Conservation (phyloP, 2,329 filamentous ascomycete genomes). For the Scleromitrula shiraiana region DNA sequence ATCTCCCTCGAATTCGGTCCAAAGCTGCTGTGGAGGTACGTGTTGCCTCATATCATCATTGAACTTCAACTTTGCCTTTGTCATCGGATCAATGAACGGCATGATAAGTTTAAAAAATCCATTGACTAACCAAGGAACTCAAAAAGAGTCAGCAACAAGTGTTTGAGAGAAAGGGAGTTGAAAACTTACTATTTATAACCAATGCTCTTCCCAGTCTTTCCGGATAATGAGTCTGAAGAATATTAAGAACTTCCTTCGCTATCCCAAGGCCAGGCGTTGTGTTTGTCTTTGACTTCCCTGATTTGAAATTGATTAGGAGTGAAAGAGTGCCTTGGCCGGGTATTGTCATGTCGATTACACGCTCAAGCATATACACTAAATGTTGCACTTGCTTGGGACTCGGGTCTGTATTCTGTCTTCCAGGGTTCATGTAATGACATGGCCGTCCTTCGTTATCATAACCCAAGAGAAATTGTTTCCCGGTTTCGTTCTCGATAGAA, state of each 20-base stretch:
- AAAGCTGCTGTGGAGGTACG: constrained; percentile 74
- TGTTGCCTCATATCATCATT: constrained; percentile 84
- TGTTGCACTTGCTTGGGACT: constrained; percentile 86
- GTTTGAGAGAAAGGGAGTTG: background rate
- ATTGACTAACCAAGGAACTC: constrained; percentile 83
- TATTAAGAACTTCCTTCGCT: constrained; percentile 76
- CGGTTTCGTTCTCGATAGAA: constrained; percentile 88
- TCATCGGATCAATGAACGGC: constrained; percentile 93
- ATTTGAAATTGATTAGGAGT: constrained; percentile 86
- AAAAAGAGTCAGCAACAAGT: constrained; percentile 14
- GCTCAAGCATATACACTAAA: constrained; percentile 91
- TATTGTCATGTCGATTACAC: constrained; percentile 78
- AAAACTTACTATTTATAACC: constrained; percentile 72
- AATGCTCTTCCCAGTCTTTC: constrained; percentile 83
- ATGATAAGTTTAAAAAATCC: constrained; percentile 95
- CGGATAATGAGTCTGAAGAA: constrained; percentile 92
- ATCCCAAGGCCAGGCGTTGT: constrained; percentile 64
- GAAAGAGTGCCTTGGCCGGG: constrained; percentile 80
- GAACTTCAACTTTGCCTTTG: constrained; percentile 92
- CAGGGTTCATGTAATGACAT: constrained; percentile 84
- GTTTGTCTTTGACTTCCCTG: constrained; percentile 65
- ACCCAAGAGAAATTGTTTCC: constrained; percentile 85
- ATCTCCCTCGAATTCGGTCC: constrained; percentile 66
- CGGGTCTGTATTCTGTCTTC: constrained; percentile 83
- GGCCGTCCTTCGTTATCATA: constrained; percentile 81